phyloP scores from a whole-genome alignment of 306 rosid species.

The Echinosophora koreensis region DNA sequence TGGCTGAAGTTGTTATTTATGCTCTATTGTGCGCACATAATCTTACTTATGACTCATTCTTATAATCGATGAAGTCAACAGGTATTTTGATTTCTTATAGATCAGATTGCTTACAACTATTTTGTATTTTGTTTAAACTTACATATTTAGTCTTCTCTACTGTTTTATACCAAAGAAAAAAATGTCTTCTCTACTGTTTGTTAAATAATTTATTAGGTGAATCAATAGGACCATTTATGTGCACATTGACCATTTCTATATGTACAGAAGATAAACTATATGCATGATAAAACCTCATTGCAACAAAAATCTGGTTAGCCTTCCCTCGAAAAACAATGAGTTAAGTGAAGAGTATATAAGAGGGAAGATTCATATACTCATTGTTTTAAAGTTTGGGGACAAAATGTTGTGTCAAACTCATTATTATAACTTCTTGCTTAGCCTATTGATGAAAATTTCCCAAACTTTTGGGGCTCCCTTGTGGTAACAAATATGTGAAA shows the following conservation, averaged over 20 bases:
- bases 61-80: slow-evolving; percentile 5
- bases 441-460: no score
- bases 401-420: no score
- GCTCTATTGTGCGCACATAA: slow-evolving; percentile 9
- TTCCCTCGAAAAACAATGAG: no score
- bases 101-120: not conserved
- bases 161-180: no score
- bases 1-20: slow-evolving; percentile 27
- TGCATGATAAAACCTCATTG: not conserved
- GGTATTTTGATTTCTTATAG: slow-evolving; percentile 24
- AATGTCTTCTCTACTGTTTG: not conserved
- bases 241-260: not conserved
- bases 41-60: slow-evolving; percentile 11
- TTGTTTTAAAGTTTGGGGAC: no score
- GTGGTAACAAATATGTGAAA: no score
- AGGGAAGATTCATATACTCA: no score
- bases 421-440: no score
- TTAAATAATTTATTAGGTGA: slow-evolving; percentile 5
- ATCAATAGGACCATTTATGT: not conserved
- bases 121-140: not conserved
- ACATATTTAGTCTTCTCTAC: not conserved
- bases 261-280: not conserved
- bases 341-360: no score
- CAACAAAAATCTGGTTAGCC: not conserved
- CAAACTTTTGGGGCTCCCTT: no score